Evolutionary conservation across 2,329 filamentous ascomycete genomes (phyloP), one percentile per base, ranked within the genome.

Genomic region (Dactylonectria estremocensis): DNA sequence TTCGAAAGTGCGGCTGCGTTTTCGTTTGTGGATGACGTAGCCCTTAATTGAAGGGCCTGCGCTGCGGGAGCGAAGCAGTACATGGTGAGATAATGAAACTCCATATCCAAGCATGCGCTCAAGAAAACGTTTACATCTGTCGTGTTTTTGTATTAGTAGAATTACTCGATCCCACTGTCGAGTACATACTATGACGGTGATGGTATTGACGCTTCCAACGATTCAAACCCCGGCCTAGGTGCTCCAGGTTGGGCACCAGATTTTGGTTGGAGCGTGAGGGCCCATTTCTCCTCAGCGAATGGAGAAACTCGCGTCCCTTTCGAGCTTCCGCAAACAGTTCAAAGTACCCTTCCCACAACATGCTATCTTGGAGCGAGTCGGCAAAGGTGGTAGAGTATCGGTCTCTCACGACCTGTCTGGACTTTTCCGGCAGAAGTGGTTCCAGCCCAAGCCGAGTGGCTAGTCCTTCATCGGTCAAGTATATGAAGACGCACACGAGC

Each of bases 401-500:
- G 10, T 69, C 63, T 45, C 63, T 66, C n/a, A 72, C 64, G 2
- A 60, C 55, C 24, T 69, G 62, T 58, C 70, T 62, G 4, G 68
- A 69, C 31, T 61, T 72, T n/a, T 72, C 69, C 0, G 70, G 70
- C 1, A 71, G 31, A 1, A 71, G 48, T 0, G 68, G 66, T n/a
- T 69, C 69, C 3, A 72, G 45, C 2, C 69, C 69, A 1, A 69
- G 54, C 1, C 70, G 54, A 10, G 55, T 68, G 1, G 69, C 55
- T 2, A 71, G 48, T 1, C 63, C 48, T 57, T 71, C 69, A 4
- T 71, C 70, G 14, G 69, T 43, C 2, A 70, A 31, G 45, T 72
- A 68, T 14, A 71, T 66, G 9, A 71, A 71, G 1, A 72, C 69
- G 33, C 66, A 71, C 13, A 72, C 46, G 3, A 69, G 64, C 1